Conservation (phyloP, 2,329 filamentous ascomycete genomes). For the Onygena corvina region DNA sequence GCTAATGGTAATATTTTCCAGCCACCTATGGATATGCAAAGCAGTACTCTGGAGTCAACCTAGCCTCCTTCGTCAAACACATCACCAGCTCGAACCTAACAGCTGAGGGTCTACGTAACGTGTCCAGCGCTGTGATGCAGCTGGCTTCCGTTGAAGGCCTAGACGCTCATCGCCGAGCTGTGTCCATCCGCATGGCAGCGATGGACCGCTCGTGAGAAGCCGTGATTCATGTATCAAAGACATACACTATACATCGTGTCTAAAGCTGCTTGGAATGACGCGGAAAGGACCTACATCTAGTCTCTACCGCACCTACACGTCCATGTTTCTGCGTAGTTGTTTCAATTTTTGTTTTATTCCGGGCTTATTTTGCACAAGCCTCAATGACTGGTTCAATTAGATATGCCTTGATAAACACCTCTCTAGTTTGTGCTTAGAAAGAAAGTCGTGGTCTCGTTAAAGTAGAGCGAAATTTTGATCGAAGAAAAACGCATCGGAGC, state of each 20-base stretch:
- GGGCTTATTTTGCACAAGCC: too few relatives aligned
- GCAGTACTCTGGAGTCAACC: slow-evolving; percentile 95
- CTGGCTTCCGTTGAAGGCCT: slow-evolving; percentile 87
- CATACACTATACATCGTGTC: not conserved
- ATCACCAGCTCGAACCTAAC: slow-evolving; percentile 91
- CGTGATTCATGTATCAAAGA: not conserved
- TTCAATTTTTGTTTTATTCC: too few relatives aligned
- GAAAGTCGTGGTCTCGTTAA: slow-evolving; percentile 1
- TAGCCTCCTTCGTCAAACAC: slow-evolving; percentile 93
- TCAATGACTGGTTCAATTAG: too few relatives aligned
- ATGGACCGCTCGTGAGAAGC: slow-evolving; percentile 11
- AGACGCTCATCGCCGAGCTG: slow-evolving; percentile 74
- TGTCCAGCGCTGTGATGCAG: slow-evolving; percentile 85
- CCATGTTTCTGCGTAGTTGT: too few relatives aligned
- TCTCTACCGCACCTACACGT: too few relatives aligned
- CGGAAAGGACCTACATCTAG: too few relatives aligned
- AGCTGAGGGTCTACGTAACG: slow-evolving; percentile 68
- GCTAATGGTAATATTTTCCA: slow-evolving; percentile 31
- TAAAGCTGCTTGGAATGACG: not conserved
- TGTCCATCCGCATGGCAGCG: slow-evolving; percentile 43
- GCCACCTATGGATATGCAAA: slow-evolving; percentile 96
- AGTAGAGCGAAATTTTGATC: not conserved
- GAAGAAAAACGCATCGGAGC: not conserved
- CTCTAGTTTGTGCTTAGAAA: too few relatives aligned
- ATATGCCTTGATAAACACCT: not conserved